Percentiles rank a stretch among this genome's conserved stretches.
Conservation (phyloP, 331 rosid species). For the Cydonia oblonga region DNA sequence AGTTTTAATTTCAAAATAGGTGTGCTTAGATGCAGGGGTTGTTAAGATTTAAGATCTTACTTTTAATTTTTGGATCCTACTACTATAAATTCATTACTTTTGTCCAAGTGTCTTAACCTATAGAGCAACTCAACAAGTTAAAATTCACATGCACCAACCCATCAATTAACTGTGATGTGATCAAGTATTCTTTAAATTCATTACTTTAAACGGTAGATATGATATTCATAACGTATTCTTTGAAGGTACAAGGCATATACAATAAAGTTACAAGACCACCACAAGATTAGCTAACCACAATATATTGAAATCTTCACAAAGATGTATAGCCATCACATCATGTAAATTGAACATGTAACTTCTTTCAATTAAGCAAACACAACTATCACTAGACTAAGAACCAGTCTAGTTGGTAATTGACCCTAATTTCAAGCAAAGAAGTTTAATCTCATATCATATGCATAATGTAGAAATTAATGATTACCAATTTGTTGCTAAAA, state of each 20-base stretch:
- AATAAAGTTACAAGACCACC: no score
- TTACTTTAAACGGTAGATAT: background rate
- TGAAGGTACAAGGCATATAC: no score
- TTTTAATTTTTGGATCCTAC: background rate
- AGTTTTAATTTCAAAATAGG: background rate
- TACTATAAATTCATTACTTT: background rate
- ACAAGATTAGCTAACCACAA: background rate
- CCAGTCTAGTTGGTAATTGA: no score
- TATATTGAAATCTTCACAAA: no score
- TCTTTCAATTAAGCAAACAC: no score
- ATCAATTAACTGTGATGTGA: background rate
- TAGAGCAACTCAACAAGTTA: slow-evolving; percentile 5
- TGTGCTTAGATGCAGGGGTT: background rate
- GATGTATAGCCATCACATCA: background rate
- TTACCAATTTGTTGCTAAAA: background rate
- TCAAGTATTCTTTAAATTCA: no score
- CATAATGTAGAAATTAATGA: background rate
- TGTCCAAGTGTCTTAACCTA: background rate
- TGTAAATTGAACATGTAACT: background rate
- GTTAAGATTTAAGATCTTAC: slow-evolving; percentile 15
- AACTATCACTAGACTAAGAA: no score
- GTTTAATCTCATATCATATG: background rate
- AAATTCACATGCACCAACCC: background rate
- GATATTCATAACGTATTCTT: no score
- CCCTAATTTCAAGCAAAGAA: background rate